Percentiles rank a stretch among this genome's conserved stretches.
These are phyloP conservation scores for Litsea cubeba DNA, from an alignment of 164 flowering plant genomes.

Conservation along the genomic window DNA sequence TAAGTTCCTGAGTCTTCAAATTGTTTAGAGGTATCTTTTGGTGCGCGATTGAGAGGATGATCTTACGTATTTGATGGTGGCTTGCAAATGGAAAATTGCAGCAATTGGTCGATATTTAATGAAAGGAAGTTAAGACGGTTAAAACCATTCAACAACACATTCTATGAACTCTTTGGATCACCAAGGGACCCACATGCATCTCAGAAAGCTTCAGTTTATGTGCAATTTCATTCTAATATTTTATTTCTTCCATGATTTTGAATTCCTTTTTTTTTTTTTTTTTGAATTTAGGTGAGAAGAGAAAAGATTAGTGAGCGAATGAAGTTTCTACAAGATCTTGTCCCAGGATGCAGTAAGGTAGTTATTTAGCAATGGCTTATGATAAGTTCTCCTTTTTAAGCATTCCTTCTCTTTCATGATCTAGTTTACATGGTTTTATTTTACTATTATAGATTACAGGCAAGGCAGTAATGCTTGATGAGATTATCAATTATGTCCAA, in stretches of 20 bases:
- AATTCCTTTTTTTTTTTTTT: not conserved
- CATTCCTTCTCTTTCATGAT: not conserved
- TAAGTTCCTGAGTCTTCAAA: slow-evolving; percentile 14
- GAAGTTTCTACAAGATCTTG: slow-evolving; percentile 97
- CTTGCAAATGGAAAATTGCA: not conserved
- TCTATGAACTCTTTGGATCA: no score
- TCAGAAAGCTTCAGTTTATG: not conserved
- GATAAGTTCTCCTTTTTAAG: not conserved
- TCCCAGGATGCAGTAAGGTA: slow-evolving; percentile 98
- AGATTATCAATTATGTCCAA: slow-evolving; percentile 97
- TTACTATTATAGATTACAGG: slow-evolving; percentile 64
- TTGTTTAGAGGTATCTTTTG: not conserved
- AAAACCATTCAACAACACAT: not conserved
- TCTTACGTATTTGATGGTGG: not conserved
- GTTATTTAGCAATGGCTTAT: not conserved
- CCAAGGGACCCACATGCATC: no score
- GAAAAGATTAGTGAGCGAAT: slow-evolving; percentile 95
- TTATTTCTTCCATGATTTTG: slow-evolving; percentile 3
- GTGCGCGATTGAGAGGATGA: not conserved
- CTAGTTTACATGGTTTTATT: slow-evolving; percentile 3
- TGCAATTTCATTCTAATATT: not conserved
- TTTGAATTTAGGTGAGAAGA: slow-evolving; percentile 71
- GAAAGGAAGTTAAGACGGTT: not conserved
- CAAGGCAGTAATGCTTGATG: slow-evolving; percentile 97
- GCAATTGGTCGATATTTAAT: not conserved